Evolutionary conservation across 192 early-diverging fungal species (phyloP), one percentile per base, ranked within the genome.

Genomic region (Dimargaris cristalligena): DNA sequence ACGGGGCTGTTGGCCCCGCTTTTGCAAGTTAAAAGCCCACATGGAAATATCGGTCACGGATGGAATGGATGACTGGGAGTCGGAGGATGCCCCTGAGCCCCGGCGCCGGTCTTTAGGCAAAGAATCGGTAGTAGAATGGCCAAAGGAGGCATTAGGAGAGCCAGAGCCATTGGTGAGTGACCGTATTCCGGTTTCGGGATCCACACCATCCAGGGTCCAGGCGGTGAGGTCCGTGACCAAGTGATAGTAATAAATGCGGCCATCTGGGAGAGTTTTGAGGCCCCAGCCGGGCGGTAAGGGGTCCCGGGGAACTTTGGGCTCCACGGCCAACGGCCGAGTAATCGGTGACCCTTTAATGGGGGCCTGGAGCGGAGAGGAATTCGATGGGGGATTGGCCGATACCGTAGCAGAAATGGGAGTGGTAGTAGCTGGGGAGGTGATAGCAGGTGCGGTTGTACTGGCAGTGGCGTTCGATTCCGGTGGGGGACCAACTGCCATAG

Each of bases 241-340:
- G 68, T 86, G 82, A 74, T 78, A 84, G 62, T 70, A 84, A 63
- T 82, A 86, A 16, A 64, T 62, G 18, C 76, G 65, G 1, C 80
- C 77, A 49, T 86, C 84, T 0, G 70, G 64, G 25, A 76, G 72
- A 29, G 61, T 50, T 54, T 79, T 82, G 61, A 71, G 71, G 34
- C 78, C 81, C 84, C 84, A 86, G 56, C 82, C 70, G 11, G 58
- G 63, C 22, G 77, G 76, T 25, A 78, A 51, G 25, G 23, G n/a
- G n/a, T n/a, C n/a, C n/a, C n/a, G n/a, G n/a, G n/a, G n/a, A n/a
- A n/a, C 31, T 33, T 67, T 35, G 35, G 59, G 67, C 35, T 62
- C 47, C 60, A 23, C 71, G 58, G 58, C 72, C 65, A 3, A 75
- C 71, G 63, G n/a, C n/a, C n/a, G n/a, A n/a, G n/a, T n/a, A n/a